Evolutionary conservation across 768 basidiomycete species (phyloP).

Genomic region (Lactifluus echinatus): DNA sequence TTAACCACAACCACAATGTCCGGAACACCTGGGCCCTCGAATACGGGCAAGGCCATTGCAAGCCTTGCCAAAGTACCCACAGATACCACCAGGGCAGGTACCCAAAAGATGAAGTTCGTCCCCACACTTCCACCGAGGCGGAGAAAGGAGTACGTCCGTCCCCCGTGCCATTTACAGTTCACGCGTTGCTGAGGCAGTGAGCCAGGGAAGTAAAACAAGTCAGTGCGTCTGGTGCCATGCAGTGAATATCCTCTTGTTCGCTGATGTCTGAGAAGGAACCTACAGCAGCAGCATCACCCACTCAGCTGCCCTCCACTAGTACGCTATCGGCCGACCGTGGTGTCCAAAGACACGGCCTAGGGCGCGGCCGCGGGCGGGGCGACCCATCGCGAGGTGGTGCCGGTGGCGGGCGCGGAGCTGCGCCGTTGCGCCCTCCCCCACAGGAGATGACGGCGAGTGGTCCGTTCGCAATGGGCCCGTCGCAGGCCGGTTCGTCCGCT

Average conservation of each 20-base stretch:
- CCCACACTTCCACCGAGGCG: conserved; percentile 68
- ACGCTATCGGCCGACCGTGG: conserved; percentile 35
- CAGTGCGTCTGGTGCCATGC: not conserved
- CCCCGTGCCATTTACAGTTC: conserved; percentile 18
- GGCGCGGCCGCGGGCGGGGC: conserved; percentile 34
- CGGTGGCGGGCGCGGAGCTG: conserved; percentile 27
- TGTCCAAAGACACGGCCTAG: conserved; percentile 36
- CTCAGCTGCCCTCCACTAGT: conserved; percentile 21
- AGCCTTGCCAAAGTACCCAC: conserved; percentile 63
- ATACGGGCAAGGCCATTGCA: conserved; percentile 54
- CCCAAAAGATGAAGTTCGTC: conserved; percentile 72
- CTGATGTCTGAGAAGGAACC: conserved; percentile 38
- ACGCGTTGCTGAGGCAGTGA: conserved; percentile 17
- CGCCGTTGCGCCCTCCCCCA: conserved; percentile 38
- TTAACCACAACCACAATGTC: conserved; percentile 4
- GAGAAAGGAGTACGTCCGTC: conserved; percentile 73
- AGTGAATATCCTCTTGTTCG: not conserved
- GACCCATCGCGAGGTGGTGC: conserved; percentile 39
- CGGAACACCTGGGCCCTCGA: conserved; percentile 21
- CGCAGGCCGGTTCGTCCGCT: conserved; percentile 50
- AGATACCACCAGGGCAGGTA: conserved; percentile 66
- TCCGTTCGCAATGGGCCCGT: conserved; percentile 81
- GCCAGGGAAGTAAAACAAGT: conserved; percentile 56
- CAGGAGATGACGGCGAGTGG: conserved; percentile 79
- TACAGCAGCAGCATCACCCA: conserved; percentile 22